Evolutionary conservation across 208 protist genomes (phyloP), one percentile per base, ranked within the genome.

Genomic region (Acanthamoeba triangularis): DNA sequence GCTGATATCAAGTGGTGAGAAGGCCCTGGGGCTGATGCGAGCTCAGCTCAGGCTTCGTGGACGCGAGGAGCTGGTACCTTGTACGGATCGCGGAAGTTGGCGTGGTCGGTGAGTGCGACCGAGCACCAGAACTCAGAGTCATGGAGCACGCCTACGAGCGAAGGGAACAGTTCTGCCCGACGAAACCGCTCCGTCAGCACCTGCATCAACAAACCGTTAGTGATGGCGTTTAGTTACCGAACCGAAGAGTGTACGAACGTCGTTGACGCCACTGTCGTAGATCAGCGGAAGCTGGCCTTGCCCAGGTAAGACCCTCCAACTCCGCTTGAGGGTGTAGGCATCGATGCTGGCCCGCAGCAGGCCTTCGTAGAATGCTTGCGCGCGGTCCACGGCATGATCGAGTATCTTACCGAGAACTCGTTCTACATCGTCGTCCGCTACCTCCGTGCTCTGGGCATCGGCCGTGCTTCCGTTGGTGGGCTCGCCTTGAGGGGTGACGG

Each of bases 111-210:
- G 20, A 84, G 14, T 3, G 33, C 74, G 8, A 84, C 14, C 37
- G 41, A 84, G 41, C 74, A 84, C 74, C 74, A 84, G 74, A 84
- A 84, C 74, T 84, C 74, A 25, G 74, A 41, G 35, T 52, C 41
- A n/a, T 84, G 74, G 25, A 84, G 74, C 20, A 84, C 41, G 8
- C 74, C 74, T 14, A 84, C 25, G 28, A 84, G 41, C 6, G 41
- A 41, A 49, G 74, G 41, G 41, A 84, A 84, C 5, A 84, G 25
- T 4, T 52, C 37, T 14, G 74, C 74, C 35, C 23, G 7, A 13
- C 33, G 41, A 49, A 84, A 84, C 41, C 74, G 13, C 8, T 41
- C 74, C 4, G 16, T 33, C 74, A 84, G 41, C 74, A 84, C 28
- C 67, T 76, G 67, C 14, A 33, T 14, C n/a, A n/a, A 8, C 67